Percentiles rank a stretch among this genome's conserved stretches.
phyloP scores from a whole-genome alignment of 495 filamentous ascomycete genomes.

The Hypoxylon crocopeplum region DNA sequence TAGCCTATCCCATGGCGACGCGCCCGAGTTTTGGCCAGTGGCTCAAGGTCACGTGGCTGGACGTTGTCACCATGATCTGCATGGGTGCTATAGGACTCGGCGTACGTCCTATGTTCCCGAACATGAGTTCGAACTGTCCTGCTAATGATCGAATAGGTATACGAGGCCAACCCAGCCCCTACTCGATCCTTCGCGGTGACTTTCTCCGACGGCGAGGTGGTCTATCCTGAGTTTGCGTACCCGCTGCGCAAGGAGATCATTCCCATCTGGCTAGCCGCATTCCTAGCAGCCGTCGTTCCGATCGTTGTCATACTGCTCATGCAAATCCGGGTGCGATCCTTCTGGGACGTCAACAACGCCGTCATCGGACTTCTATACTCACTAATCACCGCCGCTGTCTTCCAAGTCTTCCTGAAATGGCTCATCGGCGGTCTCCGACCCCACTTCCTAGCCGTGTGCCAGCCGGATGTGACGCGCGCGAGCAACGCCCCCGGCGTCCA shows the following conservation, averaged over 20 bases:
- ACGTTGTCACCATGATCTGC: slow-evolving; percentile 62
- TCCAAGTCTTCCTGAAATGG: slow-evolving; percentile 64
- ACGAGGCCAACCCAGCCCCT: slow-evolving; percentile 61
- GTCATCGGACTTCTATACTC: slow-evolving; percentile 66
- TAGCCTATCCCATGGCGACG: slow-evolving; percentile 47
- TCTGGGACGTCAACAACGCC: slow-evolving; percentile 73
- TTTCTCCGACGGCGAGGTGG: slow-evolving; percentile 63
- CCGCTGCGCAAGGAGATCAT: slow-evolving; percentile 68
- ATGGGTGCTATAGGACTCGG: slow-evolving; percentile 65
- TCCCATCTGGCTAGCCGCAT: slow-evolving; percentile 64
- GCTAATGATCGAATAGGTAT: slow-evolving; percentile 48
- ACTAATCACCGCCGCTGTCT: slow-evolving; percentile 62
- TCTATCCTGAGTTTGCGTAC: slow-evolving; percentile 68
- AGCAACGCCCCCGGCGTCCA: slow-evolving; percentile 35
- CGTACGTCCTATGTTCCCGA: slow-evolving; percentile 46
- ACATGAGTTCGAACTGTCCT: neutral
- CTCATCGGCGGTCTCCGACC: slow-evolving; percentile 65
- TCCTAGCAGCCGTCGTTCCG: slow-evolving; percentile 62
- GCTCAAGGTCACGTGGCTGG: slow-evolving; percentile 63
- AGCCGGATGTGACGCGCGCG: slow-evolving; percentile 54
- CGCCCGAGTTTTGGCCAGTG: slow-evolving; percentile 61
- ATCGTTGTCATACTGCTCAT: slow-evolving; percentile 62
- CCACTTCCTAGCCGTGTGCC: slow-evolving; percentile 64
- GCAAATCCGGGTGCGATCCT: slow-evolving; percentile 67
- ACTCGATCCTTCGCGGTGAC: slow-evolving; percentile 64